Conservation (phyloP, 2,329 filamentous ascomycete species). For the Beauveria brongniartii region DNA sequence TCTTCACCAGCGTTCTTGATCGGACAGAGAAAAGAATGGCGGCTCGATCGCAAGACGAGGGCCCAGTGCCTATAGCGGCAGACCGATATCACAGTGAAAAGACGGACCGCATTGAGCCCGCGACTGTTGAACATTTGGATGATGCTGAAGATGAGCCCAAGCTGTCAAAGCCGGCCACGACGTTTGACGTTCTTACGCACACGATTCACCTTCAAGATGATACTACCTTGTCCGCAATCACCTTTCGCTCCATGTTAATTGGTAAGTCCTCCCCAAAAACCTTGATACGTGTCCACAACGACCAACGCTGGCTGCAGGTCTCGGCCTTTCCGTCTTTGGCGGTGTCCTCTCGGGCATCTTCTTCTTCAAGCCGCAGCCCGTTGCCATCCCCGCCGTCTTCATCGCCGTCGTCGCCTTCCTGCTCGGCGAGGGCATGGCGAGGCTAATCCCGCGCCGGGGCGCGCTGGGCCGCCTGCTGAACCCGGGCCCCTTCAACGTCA, state of each 20-base stretch:
- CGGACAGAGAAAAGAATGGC: not conserved
- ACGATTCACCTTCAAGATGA: constrained; percentile 9
- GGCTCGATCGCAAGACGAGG: not conserved
- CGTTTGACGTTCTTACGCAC: constrained; percentile 9
- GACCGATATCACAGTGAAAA: not conserved
- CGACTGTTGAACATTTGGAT: not conserved
- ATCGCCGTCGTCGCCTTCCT: constrained; percentile 7
- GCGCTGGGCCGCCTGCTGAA: constrained; percentile 18
- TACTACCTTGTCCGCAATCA: not conserved
- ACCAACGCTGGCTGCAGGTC: not conserved
- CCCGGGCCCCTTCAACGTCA: constrained; percentile 19
- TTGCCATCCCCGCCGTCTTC: constrained; percentile 6
- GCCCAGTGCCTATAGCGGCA: not conserved
- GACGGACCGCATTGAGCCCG: not conserved
- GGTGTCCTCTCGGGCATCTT: constrained; percentile 5
- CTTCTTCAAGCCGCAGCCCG: constrained; percentile 10
- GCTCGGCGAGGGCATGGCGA: constrained; percentile 5
- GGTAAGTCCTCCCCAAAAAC: not conserved
- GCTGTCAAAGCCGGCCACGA: constrained; percentile 4
- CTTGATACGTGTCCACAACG: not conserved
- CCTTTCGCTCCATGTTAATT: not conserved
- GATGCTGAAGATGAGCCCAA: not conserved
- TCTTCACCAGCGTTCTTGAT: not conserved
- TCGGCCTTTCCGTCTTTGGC: constrained; percentile 8
- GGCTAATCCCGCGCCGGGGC: not conserved